Percentiles rank a stretch among this genome's conserved stretches.
Evolutionary conservation across 768 basidiomycete genomes (phyloP).

Genomic region (Pisolithus albus): DNA sequence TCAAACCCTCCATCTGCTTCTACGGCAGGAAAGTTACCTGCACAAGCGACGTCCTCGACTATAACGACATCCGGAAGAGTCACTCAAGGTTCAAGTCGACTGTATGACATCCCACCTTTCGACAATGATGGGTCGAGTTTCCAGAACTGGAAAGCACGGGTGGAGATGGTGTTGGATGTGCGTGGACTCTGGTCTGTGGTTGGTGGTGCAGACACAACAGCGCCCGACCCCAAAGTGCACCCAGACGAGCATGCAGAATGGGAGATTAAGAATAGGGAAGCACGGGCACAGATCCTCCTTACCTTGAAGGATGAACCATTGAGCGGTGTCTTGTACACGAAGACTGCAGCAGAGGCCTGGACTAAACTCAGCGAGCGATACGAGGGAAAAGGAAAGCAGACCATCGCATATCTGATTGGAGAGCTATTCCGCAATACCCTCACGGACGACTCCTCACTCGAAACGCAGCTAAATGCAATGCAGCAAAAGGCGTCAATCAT

Average conservation of each 20-base stretch:
- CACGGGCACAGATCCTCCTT: constrained; percentile 12
- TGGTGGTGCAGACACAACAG: too few species aligned
- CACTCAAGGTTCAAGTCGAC: too few species aligned
- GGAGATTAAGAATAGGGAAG: constrained; percentile 7
- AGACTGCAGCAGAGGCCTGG: neutral
- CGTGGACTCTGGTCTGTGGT: too few species aligned
- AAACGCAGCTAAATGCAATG: neutral
- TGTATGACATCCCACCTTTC: too few species aligned
- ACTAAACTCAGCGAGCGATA: neutral
- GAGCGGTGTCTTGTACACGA: constrained; percentile 4
- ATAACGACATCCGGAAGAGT: too few species aligned
- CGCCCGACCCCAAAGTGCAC: neutral
- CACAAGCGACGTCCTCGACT: too few species aligned
- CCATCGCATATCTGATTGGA: neutral
- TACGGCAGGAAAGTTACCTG: too few species aligned
- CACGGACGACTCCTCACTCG: neutral
- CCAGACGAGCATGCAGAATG: neutral
- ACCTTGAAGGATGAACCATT: constrained; percentile 18
- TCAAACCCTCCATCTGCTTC: too few species aligned
- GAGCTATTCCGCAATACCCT: neutral
- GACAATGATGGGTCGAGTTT: too few species aligned
- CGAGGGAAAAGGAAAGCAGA: constrained; percentile 26
- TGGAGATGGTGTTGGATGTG: too few species aligned
- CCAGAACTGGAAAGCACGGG: too few species aligned
- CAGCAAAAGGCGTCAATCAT: neutral